Evolutionary conservation across 1,284 basidiomycete genomes (phyloP).

Genomic region (Malassezia slooffiae): DNA sequence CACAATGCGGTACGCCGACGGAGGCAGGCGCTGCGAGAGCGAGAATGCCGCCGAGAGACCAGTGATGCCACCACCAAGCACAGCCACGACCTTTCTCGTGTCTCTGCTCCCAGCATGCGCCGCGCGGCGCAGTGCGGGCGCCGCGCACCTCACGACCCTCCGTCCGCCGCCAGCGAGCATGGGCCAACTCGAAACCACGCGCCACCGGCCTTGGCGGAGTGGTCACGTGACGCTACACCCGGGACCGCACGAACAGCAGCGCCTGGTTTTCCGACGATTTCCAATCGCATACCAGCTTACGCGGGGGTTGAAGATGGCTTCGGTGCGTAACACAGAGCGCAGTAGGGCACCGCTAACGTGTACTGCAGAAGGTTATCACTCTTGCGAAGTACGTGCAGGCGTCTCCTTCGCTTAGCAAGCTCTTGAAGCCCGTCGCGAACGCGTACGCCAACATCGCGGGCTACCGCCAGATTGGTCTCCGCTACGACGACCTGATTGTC

Average conservation of each 20-base stretch:
- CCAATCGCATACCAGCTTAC: slow-evolving; percentile 6
- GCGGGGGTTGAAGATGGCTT: slow-evolving; percentile 9
- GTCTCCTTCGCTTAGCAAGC: slow-evolving; percentile 57
- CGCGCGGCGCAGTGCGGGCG: too few species aligned
- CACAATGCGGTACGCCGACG: slow-evolving; percentile 51
- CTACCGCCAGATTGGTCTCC: slow-evolving; percentile 78
- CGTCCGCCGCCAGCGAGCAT: not conserved
- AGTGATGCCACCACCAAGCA: slow-evolving; percentile 70
- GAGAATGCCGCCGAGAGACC: slow-evolving; percentile 72
- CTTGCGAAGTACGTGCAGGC: slow-evolving; percentile 66
- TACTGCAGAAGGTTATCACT: slow-evolving; percentile 54
- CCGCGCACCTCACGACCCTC: not conserved
- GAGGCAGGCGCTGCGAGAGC: slow-evolving; percentile 59
- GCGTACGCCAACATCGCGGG: slow-evolving; percentile 74
- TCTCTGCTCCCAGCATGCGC: too few species aligned
- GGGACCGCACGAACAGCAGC: slow-evolving; percentile 17
- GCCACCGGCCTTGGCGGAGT: too few species aligned
- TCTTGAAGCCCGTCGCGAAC: slow-evolving; percentile 67
- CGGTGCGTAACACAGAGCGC: slow-evolving; percentile 5
- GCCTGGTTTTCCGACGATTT: slow-evolving; percentile 5
- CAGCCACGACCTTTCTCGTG: too few species aligned
- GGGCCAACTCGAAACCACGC: too few species aligned
- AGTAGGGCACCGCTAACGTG: not conserved
- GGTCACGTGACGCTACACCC: slow-evolving; percentile 11
- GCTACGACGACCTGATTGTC: slow-evolving; percentile 85